Evolutionary conservation across 805 yeast species (phyloP), one percentile per base, ranked within the genome.

Genomic region (Candida endomychidarum): DNA sequence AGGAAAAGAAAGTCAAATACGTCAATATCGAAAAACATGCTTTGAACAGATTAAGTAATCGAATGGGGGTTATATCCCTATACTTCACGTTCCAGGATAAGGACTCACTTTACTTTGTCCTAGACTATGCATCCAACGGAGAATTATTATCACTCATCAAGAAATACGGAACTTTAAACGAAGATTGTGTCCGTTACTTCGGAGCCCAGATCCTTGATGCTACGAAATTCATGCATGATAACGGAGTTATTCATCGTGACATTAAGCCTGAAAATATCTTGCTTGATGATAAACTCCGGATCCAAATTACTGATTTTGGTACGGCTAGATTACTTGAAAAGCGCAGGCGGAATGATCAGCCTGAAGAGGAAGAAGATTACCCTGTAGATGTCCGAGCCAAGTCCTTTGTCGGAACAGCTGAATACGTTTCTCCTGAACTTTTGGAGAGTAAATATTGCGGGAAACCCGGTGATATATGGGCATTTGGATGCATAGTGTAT

Each of bases 371-470:
- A n/a, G 80, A 75, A 26, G 65, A 61, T 8, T 84, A 79, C 53
- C 89, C 90, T 8, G 54, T 72, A 11, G 83, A 83, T 51, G 78
- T 80, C 1, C 72, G 80, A 51, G 89, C 93, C 5, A 81, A 77
- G 48, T 85, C 93, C 0, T 86, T 86, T 63, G 95, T 86, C 20
- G 95, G 95, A 3, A 85, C 99, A 1, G 98, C 98, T 0, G 58
- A 54, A 34, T 54, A 54, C 31, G 58, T 85, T 5, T 81, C 90
- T 0, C 95, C 95, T 0, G 95, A 86, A 52, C 63, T 86, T 26
- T 65, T 86, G 43, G 86, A 82, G 47, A 85, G 76, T 52, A 85
- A 83, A 52, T 81, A 78, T 50, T 74, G 80, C 50, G 82, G 83
- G 4, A 77, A 76, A 46, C 72, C 80, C 0, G 77, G 79, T 16